Base-by-base conservation (phyloP, 495 filamentous ascomycete genomes). In the Trypethelium eluteriae region DNA sequence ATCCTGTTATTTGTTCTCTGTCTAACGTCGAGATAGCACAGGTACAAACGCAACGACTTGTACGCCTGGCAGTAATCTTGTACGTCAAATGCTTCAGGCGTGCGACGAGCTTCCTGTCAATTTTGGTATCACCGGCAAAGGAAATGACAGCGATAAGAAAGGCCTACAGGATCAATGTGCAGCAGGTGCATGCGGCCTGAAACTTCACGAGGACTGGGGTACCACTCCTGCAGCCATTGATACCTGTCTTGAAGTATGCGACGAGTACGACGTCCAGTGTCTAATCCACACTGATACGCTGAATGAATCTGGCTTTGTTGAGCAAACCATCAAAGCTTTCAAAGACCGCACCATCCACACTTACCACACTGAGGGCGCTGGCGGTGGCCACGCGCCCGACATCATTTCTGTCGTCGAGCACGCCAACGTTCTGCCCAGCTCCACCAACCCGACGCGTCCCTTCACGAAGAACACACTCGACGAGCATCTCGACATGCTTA, bases 161-260 rank as follows among this genome's bases (percentile, higher is more conserved):
- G 91, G 89, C 10, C 84, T 98, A 10, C 82, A 83, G 36, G 91
- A 96, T 67, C 93, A 97, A 78, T 83, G 90, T 69, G 74, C 81
- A 64, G 94, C 94, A 4, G 94, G 94, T 41, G 93, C 86, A 11
- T 91, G 90, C 62, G 94, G 94, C 38, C 81, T 98, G 64, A 98
- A 98, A 77, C 84, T 98, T 7, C 94, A 98, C 74, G 94, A 98
- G 77, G 94, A 98, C 79, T 98, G 94, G 94, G 94, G 94, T 57
- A 87, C 85, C 14, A 96, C 94, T 2, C 94, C 94, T 0, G 88
- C 91, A 1, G 93, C 92, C 14, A 98, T 98, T 76, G 93, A 98
- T 74, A 82, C 88, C 10, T 98, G 94, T 73, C 83, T 98, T 2
- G 77, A 76, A 10, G 87, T 98, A 47, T 98, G 94, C 76, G 94